Base-by-base conservation (phyloP, 1,139 yeast genomes). In the Yamadazyma kanchanaburiensis region DNA sequence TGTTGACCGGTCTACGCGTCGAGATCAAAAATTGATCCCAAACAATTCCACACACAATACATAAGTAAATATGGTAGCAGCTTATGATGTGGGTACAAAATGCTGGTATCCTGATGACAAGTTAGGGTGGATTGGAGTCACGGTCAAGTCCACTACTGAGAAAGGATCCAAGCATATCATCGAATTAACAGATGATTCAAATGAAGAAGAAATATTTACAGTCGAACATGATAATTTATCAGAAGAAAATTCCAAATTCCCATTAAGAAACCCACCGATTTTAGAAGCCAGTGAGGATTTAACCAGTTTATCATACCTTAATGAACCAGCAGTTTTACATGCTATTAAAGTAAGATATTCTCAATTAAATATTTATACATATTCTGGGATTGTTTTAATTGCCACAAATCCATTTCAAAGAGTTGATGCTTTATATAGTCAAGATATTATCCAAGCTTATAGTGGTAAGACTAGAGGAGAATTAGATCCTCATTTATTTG, bases 331-430 rank as follows among this genome's bases (percentile, higher is more conserved):
- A 3, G 96, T 94, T 27, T 71, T 94, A 45, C 95, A 89, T 51
- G 96, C 98, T 11, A 89, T 91, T 55, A 83, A 80, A 49, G 77
- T 86, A 46, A 78, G 98, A 49, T 91, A 91, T 53, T 72, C 88
- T 18, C 95, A 87, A 51, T 74, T 88, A 48, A 86, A 82, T 53
- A 91, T 91, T 42, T 91, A 91, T 57, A 94, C 98, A 4, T 91
- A 91, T 56, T 86, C 96, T 2, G 98, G 98, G 56, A 91, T 94
- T 40, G 98, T 91, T 37, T 77, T 91, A 51, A 89, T 91, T 51
- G 98, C 98, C 21, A 83, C 95, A 6, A 91, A 91, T 55, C 98
- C 98, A 11, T 91, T 91, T 60, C 96, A 86, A 54, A 72, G 84
- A 45, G 87, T 88, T 25, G 97, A 89, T 52, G 91, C 86, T 48